Conservation (phyloP, 169 alveolate species). For the Plasmodium ovale region DNA sequence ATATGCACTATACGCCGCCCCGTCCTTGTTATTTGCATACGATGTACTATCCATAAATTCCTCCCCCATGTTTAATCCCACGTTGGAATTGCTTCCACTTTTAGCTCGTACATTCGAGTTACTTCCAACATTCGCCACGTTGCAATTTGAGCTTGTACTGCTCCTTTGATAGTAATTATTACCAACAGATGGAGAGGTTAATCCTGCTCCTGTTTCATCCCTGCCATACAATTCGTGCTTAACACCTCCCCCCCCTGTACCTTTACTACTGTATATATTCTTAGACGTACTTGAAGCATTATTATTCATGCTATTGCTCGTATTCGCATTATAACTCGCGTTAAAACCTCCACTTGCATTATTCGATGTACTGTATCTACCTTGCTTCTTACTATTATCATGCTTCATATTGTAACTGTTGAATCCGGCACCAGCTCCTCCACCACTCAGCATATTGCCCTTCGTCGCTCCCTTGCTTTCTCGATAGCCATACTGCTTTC, state of each 20-base stretch:
- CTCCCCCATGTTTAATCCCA: too few species aligned
- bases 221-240: constrained; percentile 33
- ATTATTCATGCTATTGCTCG: constrained; percentile 5
- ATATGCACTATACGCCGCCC: not conserved
- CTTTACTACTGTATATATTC: constrained; percentile 17
- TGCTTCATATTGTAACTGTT: constrained; percentile 3
- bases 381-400: constrained; percentile 4
- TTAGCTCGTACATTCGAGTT: constrained; percentile 9
- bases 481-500: constrained; percentile 8
- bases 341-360: constrained; percentile 18
- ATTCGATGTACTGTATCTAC: constrained; percentile 5
- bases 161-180: constrained; percentile 1
- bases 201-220: constrained; percentile 3
- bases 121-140: not conserved
- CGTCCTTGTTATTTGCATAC: not conserved
- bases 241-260: not conserved
- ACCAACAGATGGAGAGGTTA: not conserved
- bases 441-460: not conserved
- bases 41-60: too few species aligned
- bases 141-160: not conserved
- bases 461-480: constrained; percentile 17
- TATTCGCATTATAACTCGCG: constrained; percentile 1
- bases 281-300: constrained; percentile 10
- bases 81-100: too few species aligned
- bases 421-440: not conserved